Evolutionary conservation across 495 filamentous ascomycete species (phyloP).

Genomic region (Apiosordaria backusii): DNA sequence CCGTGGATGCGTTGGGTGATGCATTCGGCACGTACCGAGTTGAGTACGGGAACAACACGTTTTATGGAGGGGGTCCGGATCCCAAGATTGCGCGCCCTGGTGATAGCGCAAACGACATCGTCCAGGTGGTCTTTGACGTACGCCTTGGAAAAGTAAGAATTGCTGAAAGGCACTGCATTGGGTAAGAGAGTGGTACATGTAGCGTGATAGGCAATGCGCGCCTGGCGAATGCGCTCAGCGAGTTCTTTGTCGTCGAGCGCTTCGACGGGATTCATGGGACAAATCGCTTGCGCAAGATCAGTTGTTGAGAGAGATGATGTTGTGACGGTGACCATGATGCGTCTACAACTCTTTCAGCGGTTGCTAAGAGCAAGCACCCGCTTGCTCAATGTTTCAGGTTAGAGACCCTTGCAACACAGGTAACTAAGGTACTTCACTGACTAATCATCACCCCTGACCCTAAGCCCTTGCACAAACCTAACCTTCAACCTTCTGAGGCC

Average conservation of each 20-base stretch:
- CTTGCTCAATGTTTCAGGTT: no score
- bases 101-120: conserved; percentile 1
- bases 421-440: no score
- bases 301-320: no score
- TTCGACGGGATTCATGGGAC: not conserved
- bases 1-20: not conserved
- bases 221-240: not conserved
- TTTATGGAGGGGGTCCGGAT: not conserved
- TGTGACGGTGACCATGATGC: no score
- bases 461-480: no score
- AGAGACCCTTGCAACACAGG: no score
- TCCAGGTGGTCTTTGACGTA: not conserved
- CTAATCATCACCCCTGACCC: no score
- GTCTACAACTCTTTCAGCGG: no score
- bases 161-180: not conserved
- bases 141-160: not conserved
- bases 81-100: conserved; percentile 1
- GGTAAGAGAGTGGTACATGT: not conserved
- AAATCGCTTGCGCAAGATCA: not conserved
- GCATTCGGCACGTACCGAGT: not conserved
- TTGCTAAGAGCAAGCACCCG: no score
- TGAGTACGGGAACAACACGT: not conserved
- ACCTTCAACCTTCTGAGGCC: no score
- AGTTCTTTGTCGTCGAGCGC: conserved; percentile 1
- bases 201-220: not conserved